Evolutionary conservation across 2,329 filamentous ascomycete genomes (phyloP).

Genomic region (Coniochaeta prunicola): DNA sequence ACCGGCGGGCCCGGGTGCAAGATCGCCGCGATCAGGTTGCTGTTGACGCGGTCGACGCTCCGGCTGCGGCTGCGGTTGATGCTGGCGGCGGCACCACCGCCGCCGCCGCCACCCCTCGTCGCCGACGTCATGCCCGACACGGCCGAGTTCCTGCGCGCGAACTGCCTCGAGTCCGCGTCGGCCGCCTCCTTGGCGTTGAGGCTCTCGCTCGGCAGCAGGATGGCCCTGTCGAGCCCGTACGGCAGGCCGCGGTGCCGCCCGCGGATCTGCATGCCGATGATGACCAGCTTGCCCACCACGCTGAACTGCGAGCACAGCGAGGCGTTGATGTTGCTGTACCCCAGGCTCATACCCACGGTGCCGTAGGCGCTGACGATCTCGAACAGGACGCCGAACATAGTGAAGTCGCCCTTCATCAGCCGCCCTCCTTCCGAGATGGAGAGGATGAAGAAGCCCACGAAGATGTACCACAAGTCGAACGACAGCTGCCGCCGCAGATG

Average conservation of each 20-base stretch:
- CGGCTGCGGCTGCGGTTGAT: constrained; percentile 26
- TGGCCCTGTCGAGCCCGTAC: constrained; percentile 57
- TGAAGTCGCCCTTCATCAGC: constrained; percentile 57
- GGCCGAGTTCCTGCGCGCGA: constrained; percentile 28
- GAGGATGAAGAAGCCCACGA: constrained; percentile 87
- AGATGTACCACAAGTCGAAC: constrained; percentile 97
- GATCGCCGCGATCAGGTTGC: constrained; percentile 36
- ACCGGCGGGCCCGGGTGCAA: constrained; percentile 40
- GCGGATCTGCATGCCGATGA: constrained; percentile 63
- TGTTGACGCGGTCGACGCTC: constrained; percentile 30
- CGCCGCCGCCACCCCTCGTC: constrained; percentile 11
- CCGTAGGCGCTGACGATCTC: constrained; percentile 89
- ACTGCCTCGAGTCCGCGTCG: constrained; percentile 28
- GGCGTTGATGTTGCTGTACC: constrained; percentile 67
- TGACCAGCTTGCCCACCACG: constrained; percentile 62
- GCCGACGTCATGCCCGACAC: constrained; percentile 17
- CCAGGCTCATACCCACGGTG: constrained; percentile 85
- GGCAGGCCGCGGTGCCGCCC: constrained; percentile 62
- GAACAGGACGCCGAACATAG: constrained; percentile 67
- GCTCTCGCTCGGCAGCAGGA: constrained; percentile 50
- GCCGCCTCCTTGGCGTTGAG: constrained; percentile 46
- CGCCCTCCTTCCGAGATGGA: constrained; percentile 75
- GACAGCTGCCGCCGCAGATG: constrained; percentile 91
- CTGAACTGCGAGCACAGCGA: constrained; percentile 80
- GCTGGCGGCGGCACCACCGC: constrained; percentile 21